Evolutionary conservation across 2,329 filamentous ascomycete genomes (phyloP).

Genomic region (Byssothecium circinans): DNA sequence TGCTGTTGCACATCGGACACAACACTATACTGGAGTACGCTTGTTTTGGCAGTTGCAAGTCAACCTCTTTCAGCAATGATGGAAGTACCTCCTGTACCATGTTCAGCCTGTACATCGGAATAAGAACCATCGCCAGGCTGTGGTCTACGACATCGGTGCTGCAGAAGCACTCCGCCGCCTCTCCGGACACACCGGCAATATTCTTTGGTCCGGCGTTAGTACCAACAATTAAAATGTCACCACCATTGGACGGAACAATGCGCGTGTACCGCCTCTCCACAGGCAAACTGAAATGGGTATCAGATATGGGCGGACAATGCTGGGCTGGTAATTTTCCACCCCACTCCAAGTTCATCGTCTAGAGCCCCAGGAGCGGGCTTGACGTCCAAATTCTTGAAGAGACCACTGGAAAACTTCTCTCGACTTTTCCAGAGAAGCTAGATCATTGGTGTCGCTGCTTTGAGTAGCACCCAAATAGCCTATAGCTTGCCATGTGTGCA

Average conservation of each 20-base stretch:
- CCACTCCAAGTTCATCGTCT: conserved; percentile 27
- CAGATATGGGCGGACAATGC: conserved; percentile 18
- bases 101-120: conserved; percentile 1
- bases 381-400: conserved; percentile 23
- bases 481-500: conserved; percentile 24
- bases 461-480: conserved; percentile 27
- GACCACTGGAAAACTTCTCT: conserved; percentile 14
- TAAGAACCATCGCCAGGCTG: conserved; percentile 13
- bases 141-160: conserved; percentile 23
- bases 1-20: conserved; percentile 26
- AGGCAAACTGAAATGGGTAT: conserved; percentile 24
- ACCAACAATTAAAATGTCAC: conserved; percentile 24
- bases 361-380: conserved; percentile 20
- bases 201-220: conserved; percentile 32
- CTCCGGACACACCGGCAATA: conserved; percentile 27
- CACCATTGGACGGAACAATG: conserved; percentile 30
- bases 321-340: conserved; percentile 32
- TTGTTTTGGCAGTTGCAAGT: conserved; percentile 14
- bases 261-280: conserved; percentile 26
- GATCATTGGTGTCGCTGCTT: conserved; percentile 23
- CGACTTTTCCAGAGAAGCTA: conserved; percentile 15
- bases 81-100: conserved; percentile 19
- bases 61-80: conserved; percentile 22
- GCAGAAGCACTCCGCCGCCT: conserved; percentile 19
- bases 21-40: conserved; percentile 23